phyloP scores from a whole-genome alignment of 2,329 filamentous ascomycete species.

The Fusarium humuli region DNA sequence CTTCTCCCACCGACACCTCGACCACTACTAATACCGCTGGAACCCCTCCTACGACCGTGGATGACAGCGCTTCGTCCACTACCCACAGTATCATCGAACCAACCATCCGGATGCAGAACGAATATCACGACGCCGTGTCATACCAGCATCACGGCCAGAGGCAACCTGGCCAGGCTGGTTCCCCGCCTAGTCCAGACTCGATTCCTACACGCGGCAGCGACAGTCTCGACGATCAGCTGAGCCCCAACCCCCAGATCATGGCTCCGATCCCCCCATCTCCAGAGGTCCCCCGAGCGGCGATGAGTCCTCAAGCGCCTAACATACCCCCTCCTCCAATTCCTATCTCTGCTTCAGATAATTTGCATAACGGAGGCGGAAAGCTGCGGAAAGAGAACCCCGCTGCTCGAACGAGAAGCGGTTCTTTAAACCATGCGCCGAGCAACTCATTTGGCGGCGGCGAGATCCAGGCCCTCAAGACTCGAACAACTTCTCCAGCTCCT shows the following conservation, averaged over 20 bases:
- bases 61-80: slow-evolving; percentile 42
- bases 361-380: slow-evolving; percentile 40
- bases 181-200: slow-evolving; percentile 30
- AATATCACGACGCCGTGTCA: slow-evolving; percentile 35
- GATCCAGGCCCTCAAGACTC: slow-evolving; percentile 41
- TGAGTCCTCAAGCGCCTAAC: slow-evolving; percentile 41
- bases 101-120: slow-evolving; percentile 36
- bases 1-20: slow-evolving; percentile 42
- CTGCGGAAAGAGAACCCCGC: slow-evolving; percentile 50
- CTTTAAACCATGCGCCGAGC: slow-evolving; percentile 45
- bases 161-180: slow-evolving; percentile 17
- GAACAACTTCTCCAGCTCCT: slow-evolving; percentile 50
- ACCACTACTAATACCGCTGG: slow-evolving; percentile 39
- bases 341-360: slow-evolving; percentile 33
- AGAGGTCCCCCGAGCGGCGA: slow-evolving; percentile 39
- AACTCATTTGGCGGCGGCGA: slow-evolving; percentile 23
- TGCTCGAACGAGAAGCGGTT: slow-evolving; percentile 50
- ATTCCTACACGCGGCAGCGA: slow-evolving; percentile 24
- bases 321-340: slow-evolving; percentile 27
- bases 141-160: slow-evolving; percentile 22
- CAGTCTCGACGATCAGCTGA: slow-evolving; percentile 37
- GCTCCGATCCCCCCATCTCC: slow-evolving; percentile 49
- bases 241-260: slow-evolving; percentile 46
- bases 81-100: slow-evolving; percentile 42
- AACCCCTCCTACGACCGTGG: slow-evolving; percentile 40